Evolutionary conservation across 164 flowering plant species (phyloP), one percentile per base, ranked within the genome.

Genomic region (Berberis vulgaris): DNA sequence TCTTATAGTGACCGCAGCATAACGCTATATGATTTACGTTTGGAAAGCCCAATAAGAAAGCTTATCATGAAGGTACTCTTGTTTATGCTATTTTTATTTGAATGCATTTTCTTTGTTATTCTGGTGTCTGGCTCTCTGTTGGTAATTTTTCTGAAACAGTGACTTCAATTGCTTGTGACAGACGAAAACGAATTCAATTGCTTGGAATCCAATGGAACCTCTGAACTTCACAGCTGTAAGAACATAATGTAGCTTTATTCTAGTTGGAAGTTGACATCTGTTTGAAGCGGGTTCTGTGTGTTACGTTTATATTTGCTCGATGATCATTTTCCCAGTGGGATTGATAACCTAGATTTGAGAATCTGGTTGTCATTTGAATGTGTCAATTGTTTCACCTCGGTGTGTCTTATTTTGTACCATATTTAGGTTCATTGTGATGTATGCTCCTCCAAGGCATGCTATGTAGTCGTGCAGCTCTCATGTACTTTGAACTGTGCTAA

Each of bases 181-280:
- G 99, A 94, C 94, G 57, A 89, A 77, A 75, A 84, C 90, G 2
- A 94, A 94, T 80, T 80, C 99, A 53, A 84, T 94, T 65, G 69
- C 89, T 54, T 94, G 99, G 99, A 94, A 94, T 68, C 99, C 97
- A 6, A 84, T 76, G 93, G 99, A 94, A 79, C 99, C 99, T 12
- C 87, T 94, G 87, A 94, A 94, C 71, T 91, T 94, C 71, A 87
- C 99, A 47, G 87, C 85, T 67, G 98, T 94, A 81, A 88, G 97
- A 45, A 57, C 54, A 46, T 26, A 26, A 26, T 26, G 26, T 26
- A 26, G 26, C 26, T 26, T 26, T 26, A 26, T 26, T 26, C 26
- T 26, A 26, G 26, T 26, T 26, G 26, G 26, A 26, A 26, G 26
- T 26, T 26, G 26, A 26, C 26, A 26, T 26, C 26, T 26, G 26